Conservation (phyloP, 148 eudicot genomes). For the Euryodendron excelsum region DNA sequence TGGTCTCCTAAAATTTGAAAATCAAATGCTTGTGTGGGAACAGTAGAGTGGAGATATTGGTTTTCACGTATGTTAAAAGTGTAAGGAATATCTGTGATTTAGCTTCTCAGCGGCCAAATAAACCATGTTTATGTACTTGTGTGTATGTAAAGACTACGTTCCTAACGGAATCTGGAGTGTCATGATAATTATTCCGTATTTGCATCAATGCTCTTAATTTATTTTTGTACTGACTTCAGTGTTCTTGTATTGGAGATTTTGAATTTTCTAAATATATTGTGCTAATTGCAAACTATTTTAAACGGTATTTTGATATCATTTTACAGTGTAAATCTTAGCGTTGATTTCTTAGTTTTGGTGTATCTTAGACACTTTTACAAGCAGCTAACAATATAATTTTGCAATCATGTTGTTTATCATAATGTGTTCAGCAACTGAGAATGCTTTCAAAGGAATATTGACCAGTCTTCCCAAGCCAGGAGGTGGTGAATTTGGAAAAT, state of each 20-base stretch:
- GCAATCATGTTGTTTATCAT: conserved; percentile 11
- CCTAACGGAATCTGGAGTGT: no score
- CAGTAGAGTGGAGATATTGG: neutral
- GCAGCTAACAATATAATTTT: neutral
- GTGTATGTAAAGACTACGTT: no score
- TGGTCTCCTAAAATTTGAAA: neutral
- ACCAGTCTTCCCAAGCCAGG: conserved; percentile 66
- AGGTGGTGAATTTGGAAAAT: conserved; percentile 79
- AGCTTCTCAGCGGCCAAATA: no score
- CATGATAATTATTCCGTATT: neutral
- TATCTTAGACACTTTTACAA: neutral
- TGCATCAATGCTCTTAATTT: no score
- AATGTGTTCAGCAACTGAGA: conserved; percentile 45
- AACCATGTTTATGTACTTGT: no score
- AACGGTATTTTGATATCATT: neutral
- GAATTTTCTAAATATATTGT: neutral
- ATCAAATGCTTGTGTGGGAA: neutral
- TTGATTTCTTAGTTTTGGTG: neutral
- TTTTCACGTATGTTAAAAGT: neutral
- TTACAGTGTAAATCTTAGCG: neutral
- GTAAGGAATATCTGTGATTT: no score
- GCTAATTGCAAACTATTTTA: neutral
- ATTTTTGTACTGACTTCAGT: neutral
- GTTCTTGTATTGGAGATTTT: neutral
- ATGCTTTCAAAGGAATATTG: conserved; percentile 57